Conservation (phyloP, 139 green algal genomes). For the Micromonas commoda region DNA sequence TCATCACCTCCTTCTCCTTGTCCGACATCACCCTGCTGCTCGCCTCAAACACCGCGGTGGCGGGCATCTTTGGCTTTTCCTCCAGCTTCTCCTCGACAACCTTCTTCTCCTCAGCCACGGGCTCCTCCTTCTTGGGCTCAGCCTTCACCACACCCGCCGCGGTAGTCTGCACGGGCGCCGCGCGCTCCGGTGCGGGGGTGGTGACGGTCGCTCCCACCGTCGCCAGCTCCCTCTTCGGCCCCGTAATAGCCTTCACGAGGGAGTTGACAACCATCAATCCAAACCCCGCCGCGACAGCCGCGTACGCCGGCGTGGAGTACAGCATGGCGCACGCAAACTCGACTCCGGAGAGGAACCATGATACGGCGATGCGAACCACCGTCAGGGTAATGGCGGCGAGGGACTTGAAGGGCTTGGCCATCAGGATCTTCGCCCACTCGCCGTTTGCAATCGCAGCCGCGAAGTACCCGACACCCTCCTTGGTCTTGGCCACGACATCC, state of each 20-base stretch:
- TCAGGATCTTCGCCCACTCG: background rate
- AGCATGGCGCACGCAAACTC: slow-evolving; percentile 16
- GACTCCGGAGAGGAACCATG: background rate
- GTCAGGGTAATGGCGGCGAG: slow-evolving; percentile 3
- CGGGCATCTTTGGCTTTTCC: background rate
- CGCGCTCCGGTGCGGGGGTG: background rate
- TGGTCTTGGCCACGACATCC: background rate
- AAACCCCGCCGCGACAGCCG: background rate
- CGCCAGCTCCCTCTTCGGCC: background rate
- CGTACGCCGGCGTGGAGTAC: slow-evolving; percentile 5
- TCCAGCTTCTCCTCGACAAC: no score
- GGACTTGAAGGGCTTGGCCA: slow-evolving; percentile 12
- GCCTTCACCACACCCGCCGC: background rate
- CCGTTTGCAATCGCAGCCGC: background rate
- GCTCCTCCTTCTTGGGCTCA: background rate
- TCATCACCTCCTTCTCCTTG: background rate
- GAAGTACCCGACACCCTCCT: background rate
- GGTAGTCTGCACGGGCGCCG: background rate
- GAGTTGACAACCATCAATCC: background rate
- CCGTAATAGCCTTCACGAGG: background rate
- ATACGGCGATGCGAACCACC: background rate
- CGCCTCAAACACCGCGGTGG: background rate
- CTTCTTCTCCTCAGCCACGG: no score
- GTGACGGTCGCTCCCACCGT: background rate
- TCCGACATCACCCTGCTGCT: no score